Percentiles rank a stretch among this genome's conserved stretches.
Evolutionary conservation across 257 asterid genomes (phyloP).

Genomic region (Solanum acaule): DNA sequence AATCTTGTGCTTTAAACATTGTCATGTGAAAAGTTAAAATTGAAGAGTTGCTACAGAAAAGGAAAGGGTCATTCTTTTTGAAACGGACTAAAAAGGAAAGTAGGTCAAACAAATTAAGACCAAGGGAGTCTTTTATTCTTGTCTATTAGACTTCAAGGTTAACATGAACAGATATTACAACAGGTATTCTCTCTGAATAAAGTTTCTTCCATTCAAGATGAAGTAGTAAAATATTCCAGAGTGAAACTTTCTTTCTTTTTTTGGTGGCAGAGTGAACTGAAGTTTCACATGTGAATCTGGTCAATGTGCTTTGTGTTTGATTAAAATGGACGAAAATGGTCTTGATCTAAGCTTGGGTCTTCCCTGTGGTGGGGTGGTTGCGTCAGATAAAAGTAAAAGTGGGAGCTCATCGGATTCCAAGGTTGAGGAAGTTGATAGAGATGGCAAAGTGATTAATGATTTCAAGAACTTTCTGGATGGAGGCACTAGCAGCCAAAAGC

Average conservation of each 20-base stretch:
- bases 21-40: no score
- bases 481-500: constrained; percentile 42
- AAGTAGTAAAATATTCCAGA: neutral
- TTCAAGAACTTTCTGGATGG: constrained; percentile 92
- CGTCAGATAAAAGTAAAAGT: constrained; percentile 44
- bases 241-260: neutral
- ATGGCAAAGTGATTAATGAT: constrained; percentile 69
- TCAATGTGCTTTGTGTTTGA: neutral
- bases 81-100: neutral
- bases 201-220: neutral
- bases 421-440: constrained; percentile 67
- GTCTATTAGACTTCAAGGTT: neutral
- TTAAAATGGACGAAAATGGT: constrained; percentile 72
- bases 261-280: neutral
- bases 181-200: neutral
- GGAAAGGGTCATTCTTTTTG: neutral
- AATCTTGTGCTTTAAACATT: neutral
- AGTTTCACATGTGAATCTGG: neutral
- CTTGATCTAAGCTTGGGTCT: constrained; percentile 78
- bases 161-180: neutral
- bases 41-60: neutral
- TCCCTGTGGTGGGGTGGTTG: constrained; percentile 62
- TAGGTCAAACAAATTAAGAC: neutral
- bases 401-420: constrained; percentile 55
- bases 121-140: neutral